Evolutionary conservation across 371 early-diverging fungal species (phyloP), one percentile per base, ranked within the genome.

Genomic region (Circinella umbellata): DNA sequence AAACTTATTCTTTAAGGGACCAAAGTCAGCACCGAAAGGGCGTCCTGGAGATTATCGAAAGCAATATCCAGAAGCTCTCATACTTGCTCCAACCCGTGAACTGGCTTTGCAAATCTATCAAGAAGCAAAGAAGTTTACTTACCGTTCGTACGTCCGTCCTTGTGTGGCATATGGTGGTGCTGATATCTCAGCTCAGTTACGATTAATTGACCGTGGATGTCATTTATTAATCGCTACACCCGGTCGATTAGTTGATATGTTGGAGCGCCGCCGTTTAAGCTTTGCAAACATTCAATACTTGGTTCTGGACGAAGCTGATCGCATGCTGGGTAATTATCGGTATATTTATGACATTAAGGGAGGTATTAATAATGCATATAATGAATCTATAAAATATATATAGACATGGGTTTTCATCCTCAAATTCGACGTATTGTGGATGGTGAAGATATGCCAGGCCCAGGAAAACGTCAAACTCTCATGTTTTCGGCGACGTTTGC

Each of bases 221-320:
- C 98, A 99, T 79, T 80, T 99, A 61, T 85, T 99, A 17, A 92
- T 99, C 46, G 99, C 99, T 20, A 99, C 99, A 1, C 99, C 99
- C 11, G 99, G 99, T 27, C 94, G 99, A 68, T 89, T 99, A 51
- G 94, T 96, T 13, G 99, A 99, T 76, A 81, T 99, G 71, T 86
- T 99, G 46, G 98, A 98, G 78, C 94, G 98, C 64, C 93, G 93
- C 14, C 90, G 91, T 60, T 80, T 98, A 51, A 93, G 94, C 38
- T 88, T 98, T 38, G 76, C 86, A 47, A 86, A 87, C 64, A 87
- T 97, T 72, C 85, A 88, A 63, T 97, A 94, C 75, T 82, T 99
- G 39, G 96, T 99, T 7, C 83, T 99, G 20, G 99, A 99, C 79
- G 99, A 99, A 84, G 99, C 99, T 34, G 99, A 99, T 84, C 93